Conservation (phyloP, 345 rosid genomes). For the Pugionium cornutum region DNA sequence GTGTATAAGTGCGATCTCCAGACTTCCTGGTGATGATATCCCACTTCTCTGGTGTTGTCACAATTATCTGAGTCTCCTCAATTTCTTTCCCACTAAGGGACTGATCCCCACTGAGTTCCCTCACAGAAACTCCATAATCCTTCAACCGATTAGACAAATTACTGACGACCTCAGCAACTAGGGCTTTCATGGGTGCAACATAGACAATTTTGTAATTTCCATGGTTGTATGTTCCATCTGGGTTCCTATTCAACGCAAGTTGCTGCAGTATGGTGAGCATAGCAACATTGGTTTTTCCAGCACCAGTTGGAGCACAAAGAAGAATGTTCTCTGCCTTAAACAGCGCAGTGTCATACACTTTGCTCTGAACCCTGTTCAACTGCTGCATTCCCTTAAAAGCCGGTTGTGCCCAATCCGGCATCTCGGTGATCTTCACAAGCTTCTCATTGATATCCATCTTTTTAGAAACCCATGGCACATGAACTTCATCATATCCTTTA, state of each 20-base stretch:
- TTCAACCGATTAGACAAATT: conserved; percentile 82
- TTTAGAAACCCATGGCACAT: conserved; percentile 78
- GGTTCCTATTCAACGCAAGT: conserved; percentile 56
- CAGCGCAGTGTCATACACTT: conserved; percentile 82
- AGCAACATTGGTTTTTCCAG: conserved; percentile 97
- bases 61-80: conserved; percentile 94
- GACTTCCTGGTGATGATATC: conserved; percentile 95
- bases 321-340: conserved; percentile 76
- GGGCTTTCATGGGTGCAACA: conserved; percentile 99
- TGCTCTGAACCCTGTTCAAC: conserved; percentile 93
- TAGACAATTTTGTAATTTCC: conserved; percentile 83
- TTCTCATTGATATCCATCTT: conserved; percentile 60
- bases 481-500: conserved; percentile 94
- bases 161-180: conserved; percentile 94
- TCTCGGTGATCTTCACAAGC: conserved; percentile 73
- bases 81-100: conserved; percentile 88
- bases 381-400: conserved; percentile 92
- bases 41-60: conserved; percentile 99
- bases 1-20: conserved; percentile 98
- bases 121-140: conserved; percentile 71
- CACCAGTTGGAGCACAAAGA: conserved; percentile 97
- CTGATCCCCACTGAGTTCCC: conserved; percentile 95
- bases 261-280: conserved; percentile 97
- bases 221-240: conserved; percentile 76
- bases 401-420: conserved; percentile 96